These are phyloP conservation scores for Excoecaria cochinchinensis DNA, from an alignment of 345 rosid species.

Conservation along the genomic window DNA sequence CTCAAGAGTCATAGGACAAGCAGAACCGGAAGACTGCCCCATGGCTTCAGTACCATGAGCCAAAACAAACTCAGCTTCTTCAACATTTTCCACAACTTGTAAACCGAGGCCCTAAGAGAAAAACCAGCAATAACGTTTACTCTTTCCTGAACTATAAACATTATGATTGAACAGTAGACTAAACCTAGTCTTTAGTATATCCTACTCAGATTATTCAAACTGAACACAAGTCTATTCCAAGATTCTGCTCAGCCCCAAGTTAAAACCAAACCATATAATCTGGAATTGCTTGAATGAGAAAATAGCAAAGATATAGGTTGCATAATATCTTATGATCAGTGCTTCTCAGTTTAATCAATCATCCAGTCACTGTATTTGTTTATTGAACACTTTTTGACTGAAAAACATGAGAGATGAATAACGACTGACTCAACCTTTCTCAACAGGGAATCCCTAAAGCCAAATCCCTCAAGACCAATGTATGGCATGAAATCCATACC, in stretches of 20 bases:
- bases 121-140: not conserved
- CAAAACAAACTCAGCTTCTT: conserved; percentile 86
- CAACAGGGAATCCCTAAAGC: not conserved
- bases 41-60: conserved; percentile 91
- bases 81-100: conserved; percentile 64
- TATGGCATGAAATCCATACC: not conserved
- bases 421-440: not conserved
- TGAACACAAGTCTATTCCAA: not conserved
- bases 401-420: not conserved
- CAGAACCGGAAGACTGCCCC: conserved; percentile 67
- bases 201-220: not conserved
- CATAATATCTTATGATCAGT: not conserved
- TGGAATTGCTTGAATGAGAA: not conserved
- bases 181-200: not conserved
- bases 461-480: not conserved
- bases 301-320: not conserved
- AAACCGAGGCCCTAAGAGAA: conserved; percentile 63
- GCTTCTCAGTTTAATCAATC: not conserved
- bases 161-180: not conserved
- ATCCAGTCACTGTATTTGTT: not conserved
- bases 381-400: not conserved
- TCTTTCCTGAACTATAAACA: not conserved
- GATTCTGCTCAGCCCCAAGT: not conserved
- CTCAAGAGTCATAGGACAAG: conserved; percentile 54
- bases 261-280: not conserved